A percentile compares a stretch with the other conserved stretches of the same genome.
Conservation (phyloP, 2,329 filamentous ascomycete genomes). For the Colletotrichum lindemuthianum region DNA sequence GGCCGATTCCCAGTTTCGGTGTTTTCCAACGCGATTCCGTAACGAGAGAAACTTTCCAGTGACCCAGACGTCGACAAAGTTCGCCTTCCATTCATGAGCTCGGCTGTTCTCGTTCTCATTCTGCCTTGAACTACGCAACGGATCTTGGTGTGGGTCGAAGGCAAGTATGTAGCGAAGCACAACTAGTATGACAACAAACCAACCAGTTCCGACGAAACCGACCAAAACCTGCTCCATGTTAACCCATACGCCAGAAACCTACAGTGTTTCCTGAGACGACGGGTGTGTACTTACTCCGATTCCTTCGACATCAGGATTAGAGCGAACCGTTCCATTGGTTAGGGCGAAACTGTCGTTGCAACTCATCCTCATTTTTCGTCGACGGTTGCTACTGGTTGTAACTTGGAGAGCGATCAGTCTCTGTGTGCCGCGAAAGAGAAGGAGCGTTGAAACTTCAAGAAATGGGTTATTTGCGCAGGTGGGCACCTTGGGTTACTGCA, state of each 20-base stretch:
- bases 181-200: not conserved
- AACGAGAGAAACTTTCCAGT: not conserved
- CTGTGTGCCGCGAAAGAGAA: too few relatives aligned
- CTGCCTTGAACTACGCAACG: not conserved
- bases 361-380: too few relatives aligned
- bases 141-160: not conserved
- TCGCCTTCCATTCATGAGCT: not conserved
- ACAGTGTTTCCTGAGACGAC: not conserved
- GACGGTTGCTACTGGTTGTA: too few relatives aligned
- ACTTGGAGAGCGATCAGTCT: too few relatives aligned
- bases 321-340: too few relatives aligned
- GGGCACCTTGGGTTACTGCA: too few relatives aligned
- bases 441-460: too few relatives aligned
- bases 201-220: not conserved
- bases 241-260: not conserved
- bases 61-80: not conserved
- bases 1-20: not conserved
- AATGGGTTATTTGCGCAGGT: too few relatives aligned
- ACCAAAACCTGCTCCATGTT: not conserved
- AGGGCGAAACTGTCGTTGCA: too few relatives aligned
- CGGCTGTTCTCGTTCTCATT: not conserved
- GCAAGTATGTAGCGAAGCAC: not conserved
- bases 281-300: not conserved
- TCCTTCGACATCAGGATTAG: not conserved
- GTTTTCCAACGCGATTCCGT: not conserved